Evolutionary conservation across 352 stramenopile genomes (phyloP).

Genomic region (Phytophthora rubi): DNA sequence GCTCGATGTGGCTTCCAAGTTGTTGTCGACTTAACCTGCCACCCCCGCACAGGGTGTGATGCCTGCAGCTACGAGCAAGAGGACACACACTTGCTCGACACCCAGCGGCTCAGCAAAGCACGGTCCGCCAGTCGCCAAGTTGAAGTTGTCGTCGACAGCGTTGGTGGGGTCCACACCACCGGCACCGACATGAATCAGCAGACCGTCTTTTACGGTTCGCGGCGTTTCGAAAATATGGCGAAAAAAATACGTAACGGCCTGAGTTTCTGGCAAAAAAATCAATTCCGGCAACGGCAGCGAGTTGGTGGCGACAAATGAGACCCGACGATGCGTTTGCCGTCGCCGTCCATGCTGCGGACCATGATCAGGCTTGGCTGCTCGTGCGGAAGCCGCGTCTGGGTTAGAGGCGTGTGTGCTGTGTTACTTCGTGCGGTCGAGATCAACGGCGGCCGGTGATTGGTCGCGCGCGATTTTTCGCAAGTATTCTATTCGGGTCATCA

Average conservation of each 20-base stretch:
- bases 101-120: background rate
- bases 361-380: background rate
- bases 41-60: too few relatives aligned
- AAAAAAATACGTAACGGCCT: background rate
- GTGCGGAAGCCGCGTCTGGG: background rate
- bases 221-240: background rate
- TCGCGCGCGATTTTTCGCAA: conserved; percentile 13
- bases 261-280: background rate
- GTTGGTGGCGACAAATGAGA: background rate
- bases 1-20: too few relatives aligned
- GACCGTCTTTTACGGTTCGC: background rate
- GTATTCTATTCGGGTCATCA: background rate
- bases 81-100: too few relatives aligned
- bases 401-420: background rate
- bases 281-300: background rate
- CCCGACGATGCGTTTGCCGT: background rate
- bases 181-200: background rate
- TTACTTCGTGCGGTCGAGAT: conserved; percentile 35
- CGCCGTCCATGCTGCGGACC: background rate
- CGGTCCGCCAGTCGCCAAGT: background rate
- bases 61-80: too few relatives aligned
- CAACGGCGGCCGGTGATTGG: too few relatives aligned
- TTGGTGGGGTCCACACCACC: background rate
- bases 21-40: too few relatives aligned
- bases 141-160: background rate